Percentiles rank a stretch among this genome's conserved stretches.
phyloP scores from a whole-genome alignment of 192 early-diverging fungal genomes.

The Allomyces arbusculus region DNA sequence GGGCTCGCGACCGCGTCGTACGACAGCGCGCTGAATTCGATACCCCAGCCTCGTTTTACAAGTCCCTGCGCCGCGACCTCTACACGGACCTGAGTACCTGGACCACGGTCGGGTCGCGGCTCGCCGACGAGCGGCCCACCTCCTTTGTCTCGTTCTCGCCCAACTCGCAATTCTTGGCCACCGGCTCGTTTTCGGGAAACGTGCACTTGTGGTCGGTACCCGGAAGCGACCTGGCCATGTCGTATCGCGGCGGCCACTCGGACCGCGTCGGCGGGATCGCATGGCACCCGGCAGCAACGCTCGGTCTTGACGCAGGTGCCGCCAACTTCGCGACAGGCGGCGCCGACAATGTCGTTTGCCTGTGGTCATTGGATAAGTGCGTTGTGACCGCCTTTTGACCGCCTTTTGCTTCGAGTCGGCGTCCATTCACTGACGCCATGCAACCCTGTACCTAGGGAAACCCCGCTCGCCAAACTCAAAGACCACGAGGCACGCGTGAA shows the following conservation, averaged over 20 bases:
- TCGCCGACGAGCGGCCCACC: slow-evolving; percentile 74
- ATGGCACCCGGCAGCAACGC: slow-evolving; percentile 64
- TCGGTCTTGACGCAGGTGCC: slow-evolving; percentile 24
- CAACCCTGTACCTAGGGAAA: slow-evolving; percentile 17
- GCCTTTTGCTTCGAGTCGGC: not conserved
- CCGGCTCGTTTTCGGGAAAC: slow-evolving; percentile 65
- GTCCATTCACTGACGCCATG: not conserved
- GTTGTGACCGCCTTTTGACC: not conserved
- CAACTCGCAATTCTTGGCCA: slow-evolving; percentile 52
- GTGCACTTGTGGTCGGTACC: slow-evolving; percentile 79
- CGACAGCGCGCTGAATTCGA: not conserved
- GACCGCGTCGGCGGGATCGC: slow-evolving; percentile 75
- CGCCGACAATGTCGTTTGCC: slow-evolving; percentile 51
- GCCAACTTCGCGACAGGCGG: slow-evolving; percentile 69
- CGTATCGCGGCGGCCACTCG: slow-evolving; percentile 37
- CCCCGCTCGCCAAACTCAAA: slow-evolving; percentile 50
- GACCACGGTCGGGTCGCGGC: slow-evolving; percentile 55
- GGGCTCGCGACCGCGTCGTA: not conserved
- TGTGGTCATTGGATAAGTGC: slow-evolving; percentile 71
- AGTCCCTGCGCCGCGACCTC: not conserved
- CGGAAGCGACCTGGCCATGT: slow-evolving; percentile 22
- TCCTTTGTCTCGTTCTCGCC: slow-evolving; percentile 58
- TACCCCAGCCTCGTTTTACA: not conserved
- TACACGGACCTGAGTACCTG: slow-evolving; percentile 23
- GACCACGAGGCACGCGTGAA: slow-evolving; percentile 72